A percentile compares a stretch with the other conserved stretches of the same genome.
Evolutionary conservation across 2,329 filamentous ascomycete genomes (phyloP).

Genomic region (Pseudogymnoascus sp.): DNA sequence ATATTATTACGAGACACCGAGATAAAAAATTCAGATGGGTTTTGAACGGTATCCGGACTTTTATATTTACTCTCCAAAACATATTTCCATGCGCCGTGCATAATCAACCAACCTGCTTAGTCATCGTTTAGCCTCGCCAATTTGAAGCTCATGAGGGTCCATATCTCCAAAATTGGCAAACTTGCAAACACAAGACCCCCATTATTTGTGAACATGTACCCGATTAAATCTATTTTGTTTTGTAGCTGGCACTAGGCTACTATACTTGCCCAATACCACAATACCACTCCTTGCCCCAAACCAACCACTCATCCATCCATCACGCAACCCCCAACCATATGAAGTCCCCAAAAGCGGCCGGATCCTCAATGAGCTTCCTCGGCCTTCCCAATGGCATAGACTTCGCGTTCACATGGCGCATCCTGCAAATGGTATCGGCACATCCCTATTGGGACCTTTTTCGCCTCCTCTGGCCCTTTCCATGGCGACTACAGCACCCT

Average conservation of each 20-base stretch:
- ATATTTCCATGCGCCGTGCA: too few species aligned
- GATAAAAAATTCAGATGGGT: too few species aligned
- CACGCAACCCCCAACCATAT: background rate
- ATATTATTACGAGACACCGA: constrained; percentile 15
- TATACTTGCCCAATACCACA: background rate
- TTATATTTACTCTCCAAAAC: too few species aligned
- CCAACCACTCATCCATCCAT: background rate
- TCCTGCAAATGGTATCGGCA: background rate
- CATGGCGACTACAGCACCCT: constrained; percentile 14
- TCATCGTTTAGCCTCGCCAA: background rate
- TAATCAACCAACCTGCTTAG: too few species aligned
- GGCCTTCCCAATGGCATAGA: background rate
- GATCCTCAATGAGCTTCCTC: background rate
- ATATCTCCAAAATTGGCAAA: too few species aligned
- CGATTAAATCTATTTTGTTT: background rate
- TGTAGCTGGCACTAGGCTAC: background rate
- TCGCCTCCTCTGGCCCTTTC: background rate
- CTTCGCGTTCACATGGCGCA: background rate
- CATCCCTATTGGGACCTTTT: background rate
- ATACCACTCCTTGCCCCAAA: background rate
- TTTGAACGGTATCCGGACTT: too few species aligned
- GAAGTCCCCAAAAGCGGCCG: background rate
- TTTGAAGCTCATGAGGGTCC: background rate
- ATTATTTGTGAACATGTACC: background rate
- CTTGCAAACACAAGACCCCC: background rate